phyloP scores from a whole-genome alignment of 768 basidiomycete genomes.

The Ephemerocybe angulata region DNA sequence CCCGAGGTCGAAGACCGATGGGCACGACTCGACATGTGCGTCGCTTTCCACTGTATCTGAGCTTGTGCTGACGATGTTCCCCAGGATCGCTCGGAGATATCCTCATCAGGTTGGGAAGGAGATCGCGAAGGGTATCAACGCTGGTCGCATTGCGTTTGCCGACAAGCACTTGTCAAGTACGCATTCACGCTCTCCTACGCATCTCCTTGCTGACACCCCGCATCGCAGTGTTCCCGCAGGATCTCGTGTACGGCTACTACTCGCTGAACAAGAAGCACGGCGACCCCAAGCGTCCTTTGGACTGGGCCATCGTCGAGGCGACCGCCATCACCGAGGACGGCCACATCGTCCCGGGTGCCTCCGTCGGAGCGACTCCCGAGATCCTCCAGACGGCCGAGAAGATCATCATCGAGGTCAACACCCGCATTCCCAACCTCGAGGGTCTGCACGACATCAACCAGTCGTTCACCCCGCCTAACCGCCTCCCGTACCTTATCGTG shows the following conservation, averaged over 20 bases:
- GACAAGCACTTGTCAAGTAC: conserved; percentile 49
- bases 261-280: conserved; percentile 41
- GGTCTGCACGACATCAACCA: conserved; percentile 49
- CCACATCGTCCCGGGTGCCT: conserved; percentile 44
- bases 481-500: conserved; percentile 41
- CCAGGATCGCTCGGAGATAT: conserved; percentile 40
- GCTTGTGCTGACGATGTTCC: too few species aligned
- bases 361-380: conserved; percentile 46
- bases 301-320: conserved; percentile 50
- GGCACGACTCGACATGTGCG: conserved; percentile 45
- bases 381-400: conserved; percentile 46
- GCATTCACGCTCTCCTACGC: conserved; percentile 12
- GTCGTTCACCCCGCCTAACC: conserved; percentile 39
- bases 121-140: conserved; percentile 45
- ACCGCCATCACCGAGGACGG: conserved; percentile 49
- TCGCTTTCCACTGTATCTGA: neutral
- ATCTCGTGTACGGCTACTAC: conserved; percentile 47
- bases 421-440: conserved; percentile 41
- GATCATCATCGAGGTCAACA: conserved; percentile 51
- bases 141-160: conserved; percentile 43
- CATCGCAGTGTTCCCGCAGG: conserved; percentile 44
- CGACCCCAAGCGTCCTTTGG: conserved; percentile 39
- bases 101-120: conserved; percentile 51
- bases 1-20: conserved; percentile 49
- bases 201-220: neutral